Evolutionary conservation across 179 eudicot genomes (phyloP).

Genomic region (Drosera spatulata): DNA sequence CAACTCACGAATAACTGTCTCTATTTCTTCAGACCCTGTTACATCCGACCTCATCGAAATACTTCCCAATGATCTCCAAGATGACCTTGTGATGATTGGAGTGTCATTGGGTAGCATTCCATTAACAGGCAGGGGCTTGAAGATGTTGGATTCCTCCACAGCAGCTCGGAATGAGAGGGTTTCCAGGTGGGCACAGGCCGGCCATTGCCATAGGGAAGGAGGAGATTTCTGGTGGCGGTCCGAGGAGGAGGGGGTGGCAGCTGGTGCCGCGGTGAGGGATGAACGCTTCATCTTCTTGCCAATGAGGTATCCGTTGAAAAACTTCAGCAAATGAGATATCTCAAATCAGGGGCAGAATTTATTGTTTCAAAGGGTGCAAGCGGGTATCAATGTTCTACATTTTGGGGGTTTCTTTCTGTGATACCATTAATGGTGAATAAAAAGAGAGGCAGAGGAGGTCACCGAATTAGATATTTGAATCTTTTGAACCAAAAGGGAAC

Average conservation of each 20-base stretch:
- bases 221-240: background rate
- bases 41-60: conserved; percentile 18
- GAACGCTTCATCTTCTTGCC: conserved; percentile 25
- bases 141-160: conserved; percentile 5
- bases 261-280: conserved; percentile 12
- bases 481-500: no score
- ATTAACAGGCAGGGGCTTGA: conserved; percentile 11
- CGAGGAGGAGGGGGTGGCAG: conserved; percentile 6
- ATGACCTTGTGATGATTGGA: conserved; percentile 1
- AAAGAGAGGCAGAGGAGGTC: no score
- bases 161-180: conserved; percentile 26
- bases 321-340: background rate
- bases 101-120: background rate
- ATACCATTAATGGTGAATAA: conserved; percentile 2
- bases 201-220: conserved; percentile 19
- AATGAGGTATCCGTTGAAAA: background rate
- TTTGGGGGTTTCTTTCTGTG: background rate
- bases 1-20: conserved; percentile 19
- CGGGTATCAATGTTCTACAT: background rate
- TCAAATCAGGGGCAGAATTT: background rate
- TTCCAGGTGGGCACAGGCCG: conserved; percentile 21
- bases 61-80: conserved; percentile 12
- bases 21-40: conserved; percentile 4
- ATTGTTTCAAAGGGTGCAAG: background rate
- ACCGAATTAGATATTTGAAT: no score